A percentile compares a stretch with the other conserved stretches of the same genome.
Conservation (phyloP, 2,329 filamentous ascomycete genomes). For the Verticillium dahliae region DNA sequence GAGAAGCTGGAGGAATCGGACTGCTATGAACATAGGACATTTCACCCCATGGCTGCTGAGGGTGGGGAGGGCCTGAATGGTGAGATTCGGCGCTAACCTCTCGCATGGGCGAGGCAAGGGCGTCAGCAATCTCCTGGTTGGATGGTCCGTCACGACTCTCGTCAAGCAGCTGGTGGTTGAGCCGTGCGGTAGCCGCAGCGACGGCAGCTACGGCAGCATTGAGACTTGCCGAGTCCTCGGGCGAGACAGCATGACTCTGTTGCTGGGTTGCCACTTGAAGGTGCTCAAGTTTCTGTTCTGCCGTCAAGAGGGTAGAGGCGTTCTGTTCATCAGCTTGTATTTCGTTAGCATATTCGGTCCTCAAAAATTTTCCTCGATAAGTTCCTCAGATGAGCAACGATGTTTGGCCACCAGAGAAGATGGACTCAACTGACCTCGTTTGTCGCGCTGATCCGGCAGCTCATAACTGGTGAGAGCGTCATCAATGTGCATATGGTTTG, state of each 20-base stretch:
- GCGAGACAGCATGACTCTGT: constrained; percentile 22
- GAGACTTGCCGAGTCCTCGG: constrained; percentile 40
- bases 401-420: no score
- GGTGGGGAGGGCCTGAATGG: constrained; percentile 9
- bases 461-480: neutral
- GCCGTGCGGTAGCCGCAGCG: constrained; percentile 47
- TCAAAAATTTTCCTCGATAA: no score
- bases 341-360: neutral
- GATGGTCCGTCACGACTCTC: neutral
- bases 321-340: constrained; percentile 8
- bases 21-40: constrained; percentile 40
- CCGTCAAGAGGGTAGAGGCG: constrained; percentile 26
- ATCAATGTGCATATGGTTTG: neutral
- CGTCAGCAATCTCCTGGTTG: constrained; percentile 9
- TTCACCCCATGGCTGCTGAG: constrained; percentile 44
- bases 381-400: no score
- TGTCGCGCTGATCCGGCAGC: constrained; percentile 12
- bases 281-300: constrained; percentile 35
- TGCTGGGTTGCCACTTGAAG: constrained; percentile 36
- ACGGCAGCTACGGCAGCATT: constrained; percentile 49
- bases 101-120: constrained; percentile 4
- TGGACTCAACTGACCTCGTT: constrained; percentile 15
- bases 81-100: constrained; percentile 5
- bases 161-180: constrained; percentile 43
- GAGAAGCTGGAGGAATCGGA: constrained; percentile 2